A percentile compares a stretch with the other conserved stretches of the same genome.
Conservation (phyloP, 176 grass and related monocot genomes). For the Elymus sibiricus region DNA sequence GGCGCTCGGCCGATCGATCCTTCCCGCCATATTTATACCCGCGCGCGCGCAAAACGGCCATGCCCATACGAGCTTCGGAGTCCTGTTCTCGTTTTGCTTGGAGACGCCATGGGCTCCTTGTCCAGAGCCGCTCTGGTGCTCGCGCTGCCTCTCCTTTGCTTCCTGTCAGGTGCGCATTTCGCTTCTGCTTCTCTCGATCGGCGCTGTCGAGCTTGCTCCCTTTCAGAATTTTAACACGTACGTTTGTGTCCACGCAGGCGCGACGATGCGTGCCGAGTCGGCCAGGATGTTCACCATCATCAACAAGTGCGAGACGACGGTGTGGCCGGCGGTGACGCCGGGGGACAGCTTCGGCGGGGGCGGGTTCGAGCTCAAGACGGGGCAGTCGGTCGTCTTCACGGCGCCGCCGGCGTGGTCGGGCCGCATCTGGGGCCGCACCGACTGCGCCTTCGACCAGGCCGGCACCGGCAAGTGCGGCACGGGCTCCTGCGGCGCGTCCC, state of each 20-base stretch:
- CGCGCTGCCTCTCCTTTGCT: slow-evolving; percentile 19
- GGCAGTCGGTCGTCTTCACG: slow-evolving; percentile 53
- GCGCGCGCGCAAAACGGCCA: background rate
- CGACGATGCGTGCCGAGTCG: slow-evolving; percentile 5
- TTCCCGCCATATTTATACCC: slow-evolving; percentile 12
- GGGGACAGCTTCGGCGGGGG: slow-evolving; percentile 48
- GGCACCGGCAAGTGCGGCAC: slow-evolving; percentile 64
- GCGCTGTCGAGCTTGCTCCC: no score
- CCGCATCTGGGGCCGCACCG: slow-evolving; percentile 74
- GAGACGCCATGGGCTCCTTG: slow-evolving; percentile 5
- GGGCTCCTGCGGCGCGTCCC: slow-evolving; percentile 38
- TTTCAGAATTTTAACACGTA: no score
- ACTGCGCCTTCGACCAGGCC: slow-evolving; percentile 44
- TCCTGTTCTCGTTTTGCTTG: background rate
- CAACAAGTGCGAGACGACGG: slow-evolving; percentile 51
- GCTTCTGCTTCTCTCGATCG: no score
- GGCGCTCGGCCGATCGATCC: background rate
- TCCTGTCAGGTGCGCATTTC: slow-evolving; percentile 34
- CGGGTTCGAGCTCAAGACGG: slow-evolving; percentile 48
- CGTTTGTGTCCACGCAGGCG: background rate
- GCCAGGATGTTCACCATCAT: slow-evolving; percentile 53
- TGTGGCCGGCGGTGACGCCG: slow-evolving; percentile 60
- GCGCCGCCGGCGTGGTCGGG: slow-evolving; percentile 42
- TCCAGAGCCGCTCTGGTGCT: slow-evolving; percentile 5
- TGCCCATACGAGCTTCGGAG: fast-evolving